Percentiles rank a stretch among this genome's conserved stretches.
phyloP scores from a whole-genome alignment of 2,329 filamentous ascomycete genomes.

The Fusarium nygamai region DNA sequence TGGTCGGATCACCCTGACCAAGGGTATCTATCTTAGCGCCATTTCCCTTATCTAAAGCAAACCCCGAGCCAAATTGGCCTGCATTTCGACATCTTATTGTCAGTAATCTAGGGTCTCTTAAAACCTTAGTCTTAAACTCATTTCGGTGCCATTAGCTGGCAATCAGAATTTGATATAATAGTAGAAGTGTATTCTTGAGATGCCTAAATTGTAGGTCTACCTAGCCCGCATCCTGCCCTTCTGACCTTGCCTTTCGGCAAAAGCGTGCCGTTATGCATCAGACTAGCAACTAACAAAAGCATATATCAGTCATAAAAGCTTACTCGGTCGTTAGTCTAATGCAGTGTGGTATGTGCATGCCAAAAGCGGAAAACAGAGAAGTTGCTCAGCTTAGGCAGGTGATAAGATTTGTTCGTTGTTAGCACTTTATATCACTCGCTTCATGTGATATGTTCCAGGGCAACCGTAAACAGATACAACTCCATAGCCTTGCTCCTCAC shows the following conservation, averaged over 20 bases:
- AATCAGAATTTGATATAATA: not conserved
- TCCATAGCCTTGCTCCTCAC: not conserved
- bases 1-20: not conserved
- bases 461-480: not conserved
- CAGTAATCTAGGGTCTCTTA: not conserved
- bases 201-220: not conserved
- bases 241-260: not conserved
- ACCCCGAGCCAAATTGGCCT: not conserved
- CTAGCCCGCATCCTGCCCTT: not conserved
- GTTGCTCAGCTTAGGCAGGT: not conserved
- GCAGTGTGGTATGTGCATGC: not conserved
- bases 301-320: not conserved
- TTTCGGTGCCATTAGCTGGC: not conserved
- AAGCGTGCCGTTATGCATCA: not conserved
- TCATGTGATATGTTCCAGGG: not conserved
- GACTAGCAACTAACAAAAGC: not conserved
- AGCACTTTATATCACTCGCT: not conserved
- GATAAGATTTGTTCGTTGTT: not conserved
- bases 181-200: not conserved
- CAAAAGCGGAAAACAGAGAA: not conserved
- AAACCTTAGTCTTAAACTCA: not conserved
- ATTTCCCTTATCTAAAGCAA: not conserved
- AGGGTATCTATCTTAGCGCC: not conserved
- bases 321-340: not conserved
- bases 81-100: not conserved